Base-by-base conservation (phyloP, 1,284 basidiomycete genomes). In the Cerioporus squamosus region DNA sequence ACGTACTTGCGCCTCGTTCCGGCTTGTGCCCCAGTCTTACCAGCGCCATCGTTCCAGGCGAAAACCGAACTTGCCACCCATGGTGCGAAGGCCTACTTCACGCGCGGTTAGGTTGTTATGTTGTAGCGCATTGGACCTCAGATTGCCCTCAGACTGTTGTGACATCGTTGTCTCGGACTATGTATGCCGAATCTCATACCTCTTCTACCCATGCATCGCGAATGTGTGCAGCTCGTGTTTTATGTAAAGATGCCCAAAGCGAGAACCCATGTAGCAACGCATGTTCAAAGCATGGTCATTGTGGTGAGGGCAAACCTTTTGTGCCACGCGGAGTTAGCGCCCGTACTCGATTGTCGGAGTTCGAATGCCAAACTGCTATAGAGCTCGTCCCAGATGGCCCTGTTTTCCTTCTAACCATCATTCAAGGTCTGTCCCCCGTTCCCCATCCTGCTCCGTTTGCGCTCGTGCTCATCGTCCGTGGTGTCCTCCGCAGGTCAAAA, bases 61-160 rank as follows among this genome's bases (percentile, higher is more conserved):
- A 94, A 94, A 77, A 75, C 86, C 47, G 94, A 97, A 74, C 76
- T 97, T 51, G 90, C 93, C 3, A 83, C 82, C 39, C 92, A 95
- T 66, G 94, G 94, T 39, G 91, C 93, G 62, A 93, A 89, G 74
- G 86, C 91, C 33, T 95, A 95, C 76, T 94, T 95, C 74, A 90
- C 85, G 60, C 83, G 91, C 60, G 90, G 88, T 61, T 91, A 74
- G 81, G 55, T 44, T 47, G 43, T 26, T 57, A 55, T 29, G 51
- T 53, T 51, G 38, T 23, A 38, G 9, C 18, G 18, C 12, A n/a
- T 1, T 44, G 53, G 53, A n/a, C n/a, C n/a, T 45, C 31, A 45
- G 52, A 52, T 49, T 47, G 43, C 38, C 49, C 47, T 31, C 22
- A 23, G n/a, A n/a, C n/a, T n/a, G 39, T 64, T 29, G 26, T 29